Evolutionary conservation across 2,329 filamentous ascomycete species (phyloP), one percentile per base, ranked within the genome.

Genomic region (Aspergillus pseudoglaucus): DNA sequence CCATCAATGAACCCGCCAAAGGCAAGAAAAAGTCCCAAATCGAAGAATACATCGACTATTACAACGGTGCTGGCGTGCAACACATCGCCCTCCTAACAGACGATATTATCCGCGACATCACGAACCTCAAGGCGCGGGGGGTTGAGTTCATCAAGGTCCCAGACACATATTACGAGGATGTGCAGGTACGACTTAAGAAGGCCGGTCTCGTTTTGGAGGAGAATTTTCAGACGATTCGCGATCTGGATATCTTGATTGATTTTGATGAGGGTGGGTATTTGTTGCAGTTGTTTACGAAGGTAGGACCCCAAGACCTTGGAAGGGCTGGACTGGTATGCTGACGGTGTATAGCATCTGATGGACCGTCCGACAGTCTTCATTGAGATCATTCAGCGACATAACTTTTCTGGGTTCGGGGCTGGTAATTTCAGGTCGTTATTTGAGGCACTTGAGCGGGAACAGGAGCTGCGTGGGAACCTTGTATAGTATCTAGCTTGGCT

Each of bases 361-460:
- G 90, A 96, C 70, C 83, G 91, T 10, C 91, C 91, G 20, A 96
- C 91, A 3, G 90, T 96, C 23, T 96, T 96, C 65, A 83, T 96
- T 54, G 91, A 96, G 79, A 95, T 96, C 59, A 96, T 96, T 60
- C 90, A 96, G 75, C 76, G 90, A 48, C 85, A 94, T 59, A 84
- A 89, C 54, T 96, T 96, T 67, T 84, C 87, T 27, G 91, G 91
- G 0, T 96, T 96, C 59, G 90, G 91, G 3, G 91, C 90, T 0
- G 91, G 91, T 1, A 97, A 96, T 69, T 96, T 96, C 75, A 95
- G 90, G 81, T 90, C 85, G 52, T 63, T 96, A 59, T 96, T 96
- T 61, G 90, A 96, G 76, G 90, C 91, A 2, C 94, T 96, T 66
- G 91, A 96, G 78, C 76, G 90, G 44, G 90, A 96, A 69, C 91